These are phyloP conservation scores for Paspalum notatum DNA, from an alignment of 176 grass and related monocot species.

Conservation along the genomic window DNA sequence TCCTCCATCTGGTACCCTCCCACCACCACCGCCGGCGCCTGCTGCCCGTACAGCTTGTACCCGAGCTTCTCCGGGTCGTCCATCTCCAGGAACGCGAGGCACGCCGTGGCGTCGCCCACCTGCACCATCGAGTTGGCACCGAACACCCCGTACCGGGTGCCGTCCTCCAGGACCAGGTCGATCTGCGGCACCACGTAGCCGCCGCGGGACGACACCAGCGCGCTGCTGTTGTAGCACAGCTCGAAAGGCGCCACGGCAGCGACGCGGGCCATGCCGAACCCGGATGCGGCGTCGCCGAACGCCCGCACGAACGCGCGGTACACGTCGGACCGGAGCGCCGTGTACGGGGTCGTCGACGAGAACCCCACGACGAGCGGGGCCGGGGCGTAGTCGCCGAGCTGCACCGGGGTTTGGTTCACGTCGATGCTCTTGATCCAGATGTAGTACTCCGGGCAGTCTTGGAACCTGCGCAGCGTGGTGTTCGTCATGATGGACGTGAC, in stretches of 20 bases:
- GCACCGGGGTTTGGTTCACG: conserved; percentile 35
- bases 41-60: no score
- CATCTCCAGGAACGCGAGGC: conserved; percentile 41
- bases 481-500: conserved; percentile 16
- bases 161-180: conserved; percentile 42
- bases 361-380: conserved; percentile 16
- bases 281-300: conserved; percentile 26
- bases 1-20: conserved; percentile 41
- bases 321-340: conserved; percentile 44
- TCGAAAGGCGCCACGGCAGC: conserved; percentile 47
- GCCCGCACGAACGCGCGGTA: conserved; percentile 46
- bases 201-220: conserved; percentile 34
- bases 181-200: conserved; percentile 58
- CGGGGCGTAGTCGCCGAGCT: no score
- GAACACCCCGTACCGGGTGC: conserved; percentile 52
- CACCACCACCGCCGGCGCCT: conserved; percentile 43
- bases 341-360: conserved; percentile 42
- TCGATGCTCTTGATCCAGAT: conserved; percentile 41
- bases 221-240: conserved; percentile 50
- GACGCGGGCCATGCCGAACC: not conserved
- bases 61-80: no score
- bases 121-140: conserved; percentile 54
- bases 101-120: conserved; percentile 8
- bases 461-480: conserved; percentile 19
- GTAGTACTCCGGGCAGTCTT: conserved; percentile 37